Evolutionary conservation across 1,139 yeast genomes (phyloP), one percentile per base, ranked within the genome.

Genomic region (Dujonia santamariae): DNA sequence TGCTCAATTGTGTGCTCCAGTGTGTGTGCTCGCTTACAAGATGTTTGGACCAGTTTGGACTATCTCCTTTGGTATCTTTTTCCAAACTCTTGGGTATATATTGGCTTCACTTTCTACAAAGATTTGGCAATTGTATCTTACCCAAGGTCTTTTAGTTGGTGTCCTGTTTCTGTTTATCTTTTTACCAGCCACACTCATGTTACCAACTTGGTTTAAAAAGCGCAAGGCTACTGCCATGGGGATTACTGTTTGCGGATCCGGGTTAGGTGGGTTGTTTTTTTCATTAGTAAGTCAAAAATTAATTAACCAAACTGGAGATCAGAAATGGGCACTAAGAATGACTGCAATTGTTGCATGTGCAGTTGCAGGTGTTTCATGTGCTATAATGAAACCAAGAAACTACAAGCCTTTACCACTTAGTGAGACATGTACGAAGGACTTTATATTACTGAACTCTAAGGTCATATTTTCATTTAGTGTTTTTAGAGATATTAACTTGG

Each of bases 121-220:
- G 32, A 53, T 77, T 27, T 77, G 85, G 78, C 85, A 82, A 39
- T 56, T 83, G n/a, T 78, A 75, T 48, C 54, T 80, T 29, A 75
- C 85, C 11, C 90, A 83, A 54, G 94, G 94, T 7, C 59, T 82
- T 1, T 46, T 81, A 35, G 70, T 78, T 30, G 87, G 90, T 1
- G 42, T 77, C 7, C 78, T 85, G 0, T 79, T 77, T 42, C 71
- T 80, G 0, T 55, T 83, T 27, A 59, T 80, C 13, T 81, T 73
- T 42, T 71, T 79, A 8, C 87, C 90, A 0, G 75, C 73, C 22
- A 61, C 80, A 2, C 56, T 73, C 31, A 61, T 78, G 3, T 46
- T 80, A 22, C 84, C 86, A 0, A 75, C 78, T 16, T 80, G 85
- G 85, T 80, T 80, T 48, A 59, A 69, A 27, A 75, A 70, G 30